These are phyloP conservation scores for Inonotus hispidus DNA, from an alignment of 1,284 basidiomycete genomes.

Conservation along the genomic window DNA sequence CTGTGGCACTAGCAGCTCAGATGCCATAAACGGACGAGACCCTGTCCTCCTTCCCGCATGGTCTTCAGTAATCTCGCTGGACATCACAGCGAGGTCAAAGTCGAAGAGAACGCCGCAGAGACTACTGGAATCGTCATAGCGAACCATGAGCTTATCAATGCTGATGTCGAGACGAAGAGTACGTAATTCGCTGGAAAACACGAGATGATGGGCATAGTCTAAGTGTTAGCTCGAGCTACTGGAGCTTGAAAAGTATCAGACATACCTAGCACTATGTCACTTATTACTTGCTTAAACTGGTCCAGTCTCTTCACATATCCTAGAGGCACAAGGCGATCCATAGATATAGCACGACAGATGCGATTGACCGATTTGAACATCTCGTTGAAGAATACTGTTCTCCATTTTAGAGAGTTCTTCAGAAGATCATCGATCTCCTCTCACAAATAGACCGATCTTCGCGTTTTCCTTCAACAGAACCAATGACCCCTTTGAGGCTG, in stretches of 20 bases:
- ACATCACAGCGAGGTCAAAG: constrained; percentile 4
- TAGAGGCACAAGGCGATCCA: neutral
- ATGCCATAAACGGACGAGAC: constrained; percentile 5
- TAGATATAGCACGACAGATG: neutral
- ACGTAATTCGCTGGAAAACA: too few species aligned
- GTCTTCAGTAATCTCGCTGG: neutral
- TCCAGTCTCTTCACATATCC: neutral
- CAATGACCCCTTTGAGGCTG: too few species aligned
- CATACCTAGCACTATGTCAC: neutral
- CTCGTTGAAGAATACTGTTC: too few species aligned
- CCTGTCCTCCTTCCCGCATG: neutral
- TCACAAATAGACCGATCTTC: too few species aligned
- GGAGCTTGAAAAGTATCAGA: neutral
- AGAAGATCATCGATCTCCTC: too few species aligned
- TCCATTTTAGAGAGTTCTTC: too few species aligned
- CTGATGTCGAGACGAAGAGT: too few species aligned
- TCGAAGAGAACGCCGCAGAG: constrained; percentile 10
- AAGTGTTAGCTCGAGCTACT: too few species aligned
- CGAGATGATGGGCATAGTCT: too few species aligned
- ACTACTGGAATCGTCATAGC: neutral
- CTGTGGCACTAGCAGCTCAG: neutral
- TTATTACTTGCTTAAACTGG: neutral
- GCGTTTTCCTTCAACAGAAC: too few species aligned
- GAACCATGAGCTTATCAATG: constrained; percentile 8
- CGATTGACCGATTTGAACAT: too few species aligned